Percentiles rank a stretch among this genome's conserved stretches.
These are phyloP conservation scores for Phascolomyces articulosus DNA, from an alignment of 371 early-diverging fungal species.

Conservation along the genomic window DNA sequence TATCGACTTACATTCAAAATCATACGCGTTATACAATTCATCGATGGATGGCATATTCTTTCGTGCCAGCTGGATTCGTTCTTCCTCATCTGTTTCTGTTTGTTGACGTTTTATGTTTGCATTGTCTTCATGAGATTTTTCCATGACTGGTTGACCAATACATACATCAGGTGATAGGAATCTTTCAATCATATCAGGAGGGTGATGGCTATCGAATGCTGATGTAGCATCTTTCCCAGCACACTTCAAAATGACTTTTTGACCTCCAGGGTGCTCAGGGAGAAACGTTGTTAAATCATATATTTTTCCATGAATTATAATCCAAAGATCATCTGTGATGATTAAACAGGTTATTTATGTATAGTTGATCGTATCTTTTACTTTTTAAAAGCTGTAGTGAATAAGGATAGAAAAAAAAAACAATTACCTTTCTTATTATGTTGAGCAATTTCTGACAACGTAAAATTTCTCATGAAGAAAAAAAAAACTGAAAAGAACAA, in stretches of 20 bases:
- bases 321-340: constrained; percentile 75
- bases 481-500: no score
- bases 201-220: constrained; percentile 75
- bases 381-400: no score
- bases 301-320: constrained; percentile 81
- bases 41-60: constrained; percentile 58
- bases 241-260: constrained; percentile 65
- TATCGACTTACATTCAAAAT: constrained; percentile 70
- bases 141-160: constrained; percentile 48
- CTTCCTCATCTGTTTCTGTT: constrained; percentile 26
- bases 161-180: constrained; percentile 56
- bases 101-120: no score
- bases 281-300: constrained; percentile 83
- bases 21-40: constrained; percentile 71
- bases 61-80: constrained; percentile 35
- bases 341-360: not conserved
- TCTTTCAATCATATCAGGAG: constrained; percentile 61
- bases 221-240: constrained; percentile 83
- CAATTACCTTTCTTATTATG: constrained; percentile 61
- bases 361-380: no score
- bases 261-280: constrained; percentile 71
- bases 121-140: constrained; percentile 12
- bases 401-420: no score
- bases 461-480: no score
- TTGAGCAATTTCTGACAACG: constrained; percentile 73